Percentiles rank a stretch among this genome's conserved stretches.
These are phyloP conservation scores for Talaromyces sp. DNA, from an alignment of 2,329 filamentous ascomycete species.

Conservation along the genomic window DNA sequence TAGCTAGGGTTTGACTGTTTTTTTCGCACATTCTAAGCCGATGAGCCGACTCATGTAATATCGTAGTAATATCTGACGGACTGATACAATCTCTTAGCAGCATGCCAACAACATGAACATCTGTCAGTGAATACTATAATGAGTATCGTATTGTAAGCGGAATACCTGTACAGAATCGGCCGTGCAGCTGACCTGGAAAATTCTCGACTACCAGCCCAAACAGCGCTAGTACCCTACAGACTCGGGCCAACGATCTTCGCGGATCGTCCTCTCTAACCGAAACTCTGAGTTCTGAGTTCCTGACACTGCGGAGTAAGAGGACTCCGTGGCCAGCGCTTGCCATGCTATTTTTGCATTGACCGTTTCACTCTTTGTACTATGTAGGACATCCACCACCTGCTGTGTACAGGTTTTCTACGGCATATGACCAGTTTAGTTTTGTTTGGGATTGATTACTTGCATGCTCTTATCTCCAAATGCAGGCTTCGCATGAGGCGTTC, in stretches of 20 bases:
- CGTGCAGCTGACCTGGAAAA: conserved; percentile 15
- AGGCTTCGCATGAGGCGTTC: neutral
- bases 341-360: conserved; percentile 1
- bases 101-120: neutral
- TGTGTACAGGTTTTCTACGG: neutral
- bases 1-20: no score
- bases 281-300: neutral
- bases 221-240: neutral
- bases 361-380: neutral
- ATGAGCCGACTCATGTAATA: neutral
- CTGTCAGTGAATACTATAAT: neutral
- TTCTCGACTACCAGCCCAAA: neutral
- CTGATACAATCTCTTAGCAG: neutral
- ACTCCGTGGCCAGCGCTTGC: neutral
- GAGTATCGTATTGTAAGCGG: conserved; percentile 1
- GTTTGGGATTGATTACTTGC: neutral
- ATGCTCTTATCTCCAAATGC: neutral
- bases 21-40: no score
- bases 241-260: conserved; percentile 1
- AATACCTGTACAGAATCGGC: neutral
- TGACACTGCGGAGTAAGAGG: neutral
- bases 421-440: neutral
- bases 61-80: neutral
- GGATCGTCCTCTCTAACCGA: conserved; percentile 1
- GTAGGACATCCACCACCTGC: no score